Percentiles rank a stretch among this genome's conserved stretches.
These are phyloP conservation scores for Boletellus deceptivus DNA, from an alignment of 1,284 basidiomycete species.

Conservation along the genomic window DNA sequence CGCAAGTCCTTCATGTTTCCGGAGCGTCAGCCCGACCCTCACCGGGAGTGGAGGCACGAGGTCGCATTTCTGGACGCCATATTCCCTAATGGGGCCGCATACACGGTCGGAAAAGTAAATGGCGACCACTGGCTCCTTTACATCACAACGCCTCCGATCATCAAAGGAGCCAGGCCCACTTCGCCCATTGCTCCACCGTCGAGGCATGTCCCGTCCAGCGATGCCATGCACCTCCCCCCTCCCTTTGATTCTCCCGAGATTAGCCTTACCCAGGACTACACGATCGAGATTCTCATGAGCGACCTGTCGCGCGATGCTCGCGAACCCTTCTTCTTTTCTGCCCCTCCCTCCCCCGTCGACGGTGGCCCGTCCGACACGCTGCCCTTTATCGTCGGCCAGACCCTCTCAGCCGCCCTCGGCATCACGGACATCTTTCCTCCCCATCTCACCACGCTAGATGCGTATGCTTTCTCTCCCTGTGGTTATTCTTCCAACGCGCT, in stretches of 20 bases:
- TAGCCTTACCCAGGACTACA: conserved; percentile 67
- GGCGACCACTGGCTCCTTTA: conserved; percentile 99
- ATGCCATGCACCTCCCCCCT: conserved; percentile 4
- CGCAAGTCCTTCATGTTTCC: conserved; percentile 99
- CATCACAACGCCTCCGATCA: conserved; percentile 65
- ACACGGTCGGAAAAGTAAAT: conserved; percentile 97
- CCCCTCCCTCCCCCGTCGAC: conserved; percentile 31
- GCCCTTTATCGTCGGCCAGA: conserved; percentile 64
- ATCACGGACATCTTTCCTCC: conserved; percentile 83
- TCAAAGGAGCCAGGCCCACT: conserved; percentile 26
- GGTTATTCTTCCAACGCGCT: conserved; percentile 97
- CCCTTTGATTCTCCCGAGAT: conserved; percentile 24
- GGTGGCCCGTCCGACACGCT: conserved; percentile 34
- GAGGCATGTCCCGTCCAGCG: conserved; percentile 11
- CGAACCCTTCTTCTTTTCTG: conserved; percentile 74
- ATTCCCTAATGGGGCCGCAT: conserved; percentile 87
- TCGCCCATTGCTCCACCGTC: conserved; percentile 14
- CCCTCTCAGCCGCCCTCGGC: conserved; percentile 74
- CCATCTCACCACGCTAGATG: conserved; percentile 81
- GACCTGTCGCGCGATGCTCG: conserved; percentile 79
- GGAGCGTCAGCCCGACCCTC: conserved; percentile 91
- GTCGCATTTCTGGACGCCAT: conserved; percentile 89
- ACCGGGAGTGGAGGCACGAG: conserved; percentile 94
- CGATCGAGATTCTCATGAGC: conserved; percentile 99
- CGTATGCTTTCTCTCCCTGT: conserved; percentile 93